These are phyloP conservation scores for Amylostereum chailletii DNA, from an alignment of 1,284 basidiomycete genomes.

Conservation along the genomic window DNA sequence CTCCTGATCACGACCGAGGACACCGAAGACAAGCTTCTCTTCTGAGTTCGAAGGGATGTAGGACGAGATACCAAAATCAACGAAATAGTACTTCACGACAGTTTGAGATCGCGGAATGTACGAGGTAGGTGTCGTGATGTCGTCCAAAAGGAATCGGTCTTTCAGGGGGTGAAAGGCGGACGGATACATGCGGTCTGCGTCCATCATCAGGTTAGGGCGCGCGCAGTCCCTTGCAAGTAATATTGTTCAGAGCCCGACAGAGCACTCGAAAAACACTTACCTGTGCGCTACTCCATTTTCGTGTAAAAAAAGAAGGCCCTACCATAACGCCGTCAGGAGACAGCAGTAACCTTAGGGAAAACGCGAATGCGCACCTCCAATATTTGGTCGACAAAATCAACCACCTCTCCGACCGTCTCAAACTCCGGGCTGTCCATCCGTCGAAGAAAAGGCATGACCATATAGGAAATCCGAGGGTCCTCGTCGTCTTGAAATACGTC, in stretches of 20 bases:
- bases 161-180: slow-evolving; percentile 17
- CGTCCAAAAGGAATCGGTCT: slow-evolving; percentile 1
- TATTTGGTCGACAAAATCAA: slow-evolving; percentile 19
- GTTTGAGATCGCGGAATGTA: slow-evolving; percentile 8
- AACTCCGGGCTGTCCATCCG: slow-evolving; percentile 14
- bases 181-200: slow-evolving; percentile 17
- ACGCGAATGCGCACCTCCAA: slow-evolving; percentile 15
- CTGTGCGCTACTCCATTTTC: neutral
- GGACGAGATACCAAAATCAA: slow-evolving; percentile 20
- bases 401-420: slow-evolving; percentile 16
- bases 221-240: slow-evolving; percentile 16
- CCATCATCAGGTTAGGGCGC: slow-evolving; percentile 21
- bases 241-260: neutral
- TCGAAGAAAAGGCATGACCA: slow-evolving; percentile 20
- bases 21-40: slow-evolving; percentile 1
- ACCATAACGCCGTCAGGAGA: neutral
- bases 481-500: slow-evolving; percentile 15
- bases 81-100: slow-evolving; percentile 18
- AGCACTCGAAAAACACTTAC: neutral
- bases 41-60: slow-evolving; percentile 9
- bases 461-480: slow-evolving; percentile 9
- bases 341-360: neutral
- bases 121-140: slow-evolving; percentile 4
- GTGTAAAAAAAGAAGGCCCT: neutral
- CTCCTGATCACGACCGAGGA: neutral